Evolutionary conservation across 305 asterid genomes (phyloP).

Genomic region (Ajuga reptans): DNA sequence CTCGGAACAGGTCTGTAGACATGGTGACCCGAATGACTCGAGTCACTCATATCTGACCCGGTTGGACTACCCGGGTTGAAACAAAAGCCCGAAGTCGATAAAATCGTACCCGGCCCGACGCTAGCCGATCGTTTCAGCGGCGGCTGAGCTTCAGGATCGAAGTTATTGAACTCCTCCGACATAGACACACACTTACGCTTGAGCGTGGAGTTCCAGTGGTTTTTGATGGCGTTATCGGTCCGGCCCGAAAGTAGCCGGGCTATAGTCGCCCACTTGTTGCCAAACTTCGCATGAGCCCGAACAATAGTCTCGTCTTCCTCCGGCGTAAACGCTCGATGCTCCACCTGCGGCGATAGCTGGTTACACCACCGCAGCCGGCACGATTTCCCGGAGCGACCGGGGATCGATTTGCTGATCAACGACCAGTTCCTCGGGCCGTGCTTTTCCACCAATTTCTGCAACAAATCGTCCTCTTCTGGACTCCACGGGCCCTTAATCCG

Average conservation of each 20-base stretch:
- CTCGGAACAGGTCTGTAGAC: constrained; percentile 29
- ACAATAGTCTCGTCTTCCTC: constrained; percentile 41
- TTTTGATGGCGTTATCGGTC: constrained; percentile 48
- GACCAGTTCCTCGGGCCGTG: constrained; percentile 54
- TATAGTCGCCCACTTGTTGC: constrained; percentile 42
- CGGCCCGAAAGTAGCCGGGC: constrained; percentile 39
- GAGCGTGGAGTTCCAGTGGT: constrained; percentile 46
- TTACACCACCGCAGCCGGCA: constrained; percentile 61
- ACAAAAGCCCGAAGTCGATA: constrained; percentile 22
- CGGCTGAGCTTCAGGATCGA: constrained; percentile 34
- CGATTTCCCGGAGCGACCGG: constrained; percentile 43
- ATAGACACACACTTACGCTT: constrained; percentile 58
- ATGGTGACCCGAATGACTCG: constrained; percentile 30
- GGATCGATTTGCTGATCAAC: constrained; percentile 41
- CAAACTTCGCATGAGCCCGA: constrained; percentile 40
- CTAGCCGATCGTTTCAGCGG: constrained; percentile 46
- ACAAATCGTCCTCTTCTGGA: constrained; percentile 45
- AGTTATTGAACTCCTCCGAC: constrained; percentile 54
- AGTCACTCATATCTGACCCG: constrained; percentile 40
- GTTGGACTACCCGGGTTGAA: constrained; percentile 43
- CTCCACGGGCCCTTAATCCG: constrained; percentile 55
- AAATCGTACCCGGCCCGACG: constrained; percentile 30
- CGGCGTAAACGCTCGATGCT: constrained; percentile 39
- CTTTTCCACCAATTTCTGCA: constrained; percentile 37
- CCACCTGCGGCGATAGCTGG: constrained; percentile 52